Conservation (phyloP, 148 eudicot species). For the Rhododendron henanense region DNA sequence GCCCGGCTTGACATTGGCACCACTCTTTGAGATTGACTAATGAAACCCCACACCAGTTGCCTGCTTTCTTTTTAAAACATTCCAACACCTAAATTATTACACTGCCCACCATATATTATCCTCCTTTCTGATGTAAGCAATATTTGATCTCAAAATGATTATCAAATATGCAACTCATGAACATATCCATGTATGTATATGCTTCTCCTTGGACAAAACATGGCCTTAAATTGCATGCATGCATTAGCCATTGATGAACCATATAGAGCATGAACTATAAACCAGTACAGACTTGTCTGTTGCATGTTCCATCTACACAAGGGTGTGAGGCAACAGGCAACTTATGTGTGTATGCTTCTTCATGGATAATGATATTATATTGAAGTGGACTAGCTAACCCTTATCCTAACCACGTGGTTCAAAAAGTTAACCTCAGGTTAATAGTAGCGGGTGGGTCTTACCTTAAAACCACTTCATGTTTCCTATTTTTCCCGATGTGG, state of each 20-base stretch:
- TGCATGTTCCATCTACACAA: neutral
- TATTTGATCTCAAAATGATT: constrained; percentile 20
- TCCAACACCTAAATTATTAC: constrained; percentile 21
- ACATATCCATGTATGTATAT: constrained; percentile 23
- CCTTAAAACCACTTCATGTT: too few relatives aligned
- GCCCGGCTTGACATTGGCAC: constrained; percentile 28
- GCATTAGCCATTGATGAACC: neutral
- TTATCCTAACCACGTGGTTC: too few relatives aligned
- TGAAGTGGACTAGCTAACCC: too few relatives aligned
- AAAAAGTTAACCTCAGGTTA: too few relatives aligned
- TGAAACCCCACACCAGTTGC: constrained; percentile 28
- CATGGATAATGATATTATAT: neutral
- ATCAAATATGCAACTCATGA: constrained; percentile 27
- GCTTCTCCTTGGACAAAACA: constrained; percentile 6
- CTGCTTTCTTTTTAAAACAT: constrained; percentile 27
- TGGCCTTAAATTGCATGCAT: constrained; percentile 26
- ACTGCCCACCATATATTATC: constrained; percentile 14
- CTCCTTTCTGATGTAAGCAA: constrained; percentile 37
- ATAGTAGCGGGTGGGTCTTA: too few relatives aligned
- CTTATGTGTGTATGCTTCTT: constrained; percentile 19
- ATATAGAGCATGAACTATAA: neutral
- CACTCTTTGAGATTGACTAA: constrained; percentile 32
- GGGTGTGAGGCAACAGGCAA: constrained; percentile 16
- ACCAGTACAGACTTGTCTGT: neutral
- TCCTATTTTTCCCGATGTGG: too few relatives aligned